These are phyloP conservation scores for Cryptococcus hybrid DNA, from an alignment of 1,284 basidiomycete genomes.

Conservation along the genomic window DNA sequence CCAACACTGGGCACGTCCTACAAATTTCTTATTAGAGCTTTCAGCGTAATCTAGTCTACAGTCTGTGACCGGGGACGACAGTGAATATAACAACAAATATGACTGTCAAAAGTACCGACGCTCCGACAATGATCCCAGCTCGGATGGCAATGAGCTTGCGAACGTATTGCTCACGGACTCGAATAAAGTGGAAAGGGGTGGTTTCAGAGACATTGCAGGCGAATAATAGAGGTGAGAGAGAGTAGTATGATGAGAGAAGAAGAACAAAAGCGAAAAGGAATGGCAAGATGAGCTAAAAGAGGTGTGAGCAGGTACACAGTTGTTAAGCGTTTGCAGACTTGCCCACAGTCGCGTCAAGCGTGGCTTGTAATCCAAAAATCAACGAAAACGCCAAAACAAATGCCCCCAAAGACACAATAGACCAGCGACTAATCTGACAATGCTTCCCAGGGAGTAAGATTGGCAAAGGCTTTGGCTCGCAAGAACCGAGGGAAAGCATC, in stretches of 20 bases:
- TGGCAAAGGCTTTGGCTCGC: constrained; percentile 93
- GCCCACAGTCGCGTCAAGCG: constrained; percentile 92
- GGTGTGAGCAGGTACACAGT: not conserved
- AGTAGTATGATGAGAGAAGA: constrained; percentile 92
- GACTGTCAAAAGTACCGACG: constrained; percentile 37
- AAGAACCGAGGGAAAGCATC: constrained; percentile 97
- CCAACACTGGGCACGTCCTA: too few relatives aligned
- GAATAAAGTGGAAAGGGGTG: constrained; percentile 83
- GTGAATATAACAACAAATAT: constrained; percentile 43
- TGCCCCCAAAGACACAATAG: constrained; percentile 84
- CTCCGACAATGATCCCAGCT: constrained; percentile 69
- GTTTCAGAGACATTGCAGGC: constrained; percentile 50
- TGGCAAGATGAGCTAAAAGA: constrained; percentile 79
- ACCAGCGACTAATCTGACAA: constrained; percentile 79
- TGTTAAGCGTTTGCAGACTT: constrained; percentile 49
- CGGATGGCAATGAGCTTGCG: constrained; percentile 81
- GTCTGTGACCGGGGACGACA: constrained; percentile 40
- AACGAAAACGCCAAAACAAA: constrained; percentile 86
- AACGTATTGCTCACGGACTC: constrained; percentile 88
- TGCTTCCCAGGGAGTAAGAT: constrained; percentile 85
- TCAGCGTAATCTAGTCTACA: constrained; percentile 12
- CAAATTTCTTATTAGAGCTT: too few relatives aligned
- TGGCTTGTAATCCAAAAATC: constrained; percentile 85
- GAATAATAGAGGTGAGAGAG: constrained; percentile 78
- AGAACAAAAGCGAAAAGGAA: constrained; percentile 87